These are phyloP conservation scores for Malus fusca DNA, from an alignment of 306 rosid species.

Conservation along the genomic window DNA sequence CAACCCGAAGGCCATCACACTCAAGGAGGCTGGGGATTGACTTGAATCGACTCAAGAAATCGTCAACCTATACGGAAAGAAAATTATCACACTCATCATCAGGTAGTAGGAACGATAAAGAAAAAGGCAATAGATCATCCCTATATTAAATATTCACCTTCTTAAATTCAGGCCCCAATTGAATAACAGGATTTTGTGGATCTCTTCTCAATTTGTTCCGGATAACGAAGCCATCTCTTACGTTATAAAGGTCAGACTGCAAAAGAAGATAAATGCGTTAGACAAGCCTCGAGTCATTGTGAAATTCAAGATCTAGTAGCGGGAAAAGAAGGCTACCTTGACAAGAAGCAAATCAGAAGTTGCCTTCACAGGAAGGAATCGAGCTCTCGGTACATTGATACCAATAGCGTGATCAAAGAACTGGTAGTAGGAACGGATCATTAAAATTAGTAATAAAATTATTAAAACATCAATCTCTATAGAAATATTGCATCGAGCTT, in stretches of 20 bases:
- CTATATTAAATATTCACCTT: constrained; percentile 44
- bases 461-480: neutral
- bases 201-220: constrained; percentile 61
- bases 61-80: constrained; percentile 48
- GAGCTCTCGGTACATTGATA: constrained; percentile 83
- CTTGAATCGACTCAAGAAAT: constrained; percentile 79
- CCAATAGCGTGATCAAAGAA: constrained; percentile 91
- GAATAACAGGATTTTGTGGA: constrained; percentile 85
- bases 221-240: constrained; percentile 61
- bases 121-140: constrained; percentile 1
- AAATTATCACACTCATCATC: constrained; percentile 14
- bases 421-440: constrained; percentile 29
- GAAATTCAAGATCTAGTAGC: constrained; percentile 1
- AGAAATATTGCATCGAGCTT: neutral
- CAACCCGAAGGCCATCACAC: constrained; percentile 82
- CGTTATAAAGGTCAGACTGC: constrained; percentile 89
- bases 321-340: constrained; percentile 48
- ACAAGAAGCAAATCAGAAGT: constrained; percentile 99
- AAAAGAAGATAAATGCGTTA: constrained; percentile 11
- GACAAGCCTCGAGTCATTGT: constrained; percentile 3
- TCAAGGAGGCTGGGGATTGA: constrained; percentile 89
- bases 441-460: neutral
- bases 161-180: constrained; percentile 95
- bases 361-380: constrained; percentile 97
- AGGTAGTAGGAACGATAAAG: neutral